Evolutionary conservation across 768 basidiomycete genomes (phyloP).

Genomic region (Podaxis sp.): DNA sequence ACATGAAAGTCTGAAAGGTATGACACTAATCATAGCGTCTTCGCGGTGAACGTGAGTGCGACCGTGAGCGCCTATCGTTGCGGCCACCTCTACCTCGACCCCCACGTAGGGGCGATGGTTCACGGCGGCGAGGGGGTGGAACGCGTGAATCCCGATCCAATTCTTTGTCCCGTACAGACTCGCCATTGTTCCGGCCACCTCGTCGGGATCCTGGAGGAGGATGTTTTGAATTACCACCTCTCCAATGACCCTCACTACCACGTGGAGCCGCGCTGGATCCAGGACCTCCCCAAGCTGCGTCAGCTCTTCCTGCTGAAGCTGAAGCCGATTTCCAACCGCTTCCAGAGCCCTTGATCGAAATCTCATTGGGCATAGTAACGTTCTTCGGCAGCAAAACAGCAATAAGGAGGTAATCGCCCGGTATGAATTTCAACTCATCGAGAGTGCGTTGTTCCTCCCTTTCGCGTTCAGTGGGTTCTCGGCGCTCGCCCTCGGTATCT

Average conservation of each 20-base stretch:
- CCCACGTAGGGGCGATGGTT: constrained; percentile 47
- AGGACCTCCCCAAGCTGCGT: constrained; percentile 31
- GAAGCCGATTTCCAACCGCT: constrained; percentile 23
- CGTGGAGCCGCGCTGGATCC: constrained; percentile 28
- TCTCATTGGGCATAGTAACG: constrained; percentile 49
- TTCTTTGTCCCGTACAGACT: constrained; percentile 32
- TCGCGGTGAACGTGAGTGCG: constrained; percentile 34
- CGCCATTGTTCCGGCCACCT: constrained; percentile 40
- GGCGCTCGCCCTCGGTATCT: constrained; percentile 33
- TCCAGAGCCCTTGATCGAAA: constrained; percentile 50
- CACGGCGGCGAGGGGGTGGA: constrained; percentile 46
- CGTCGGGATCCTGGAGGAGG: constrained; percentile 43
- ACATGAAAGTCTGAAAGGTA: not conserved
- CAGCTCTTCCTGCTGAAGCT: constrained; percentile 22
- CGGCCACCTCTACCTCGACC: constrained; percentile 37
- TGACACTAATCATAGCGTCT: constrained; percentile 5
- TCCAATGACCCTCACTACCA: constrained; percentile 70
- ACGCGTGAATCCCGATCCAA: constrained; percentile 38
- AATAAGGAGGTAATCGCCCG: constrained; percentile 77
- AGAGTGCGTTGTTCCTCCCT: constrained; percentile 65
- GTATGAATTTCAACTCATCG: constrained; percentile 77
- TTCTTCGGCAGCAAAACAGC: constrained; percentile 77
- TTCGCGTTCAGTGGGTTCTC: constrained; percentile 34
- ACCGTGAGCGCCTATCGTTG: constrained; percentile 37
- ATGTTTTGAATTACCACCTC: constrained; percentile 59